Percentiles rank a stretch among this genome's conserved stretches.
Evolutionary conservation across 108 stramenopile species (phyloP).

Genomic region (Skeletonema costatum): DNA sequence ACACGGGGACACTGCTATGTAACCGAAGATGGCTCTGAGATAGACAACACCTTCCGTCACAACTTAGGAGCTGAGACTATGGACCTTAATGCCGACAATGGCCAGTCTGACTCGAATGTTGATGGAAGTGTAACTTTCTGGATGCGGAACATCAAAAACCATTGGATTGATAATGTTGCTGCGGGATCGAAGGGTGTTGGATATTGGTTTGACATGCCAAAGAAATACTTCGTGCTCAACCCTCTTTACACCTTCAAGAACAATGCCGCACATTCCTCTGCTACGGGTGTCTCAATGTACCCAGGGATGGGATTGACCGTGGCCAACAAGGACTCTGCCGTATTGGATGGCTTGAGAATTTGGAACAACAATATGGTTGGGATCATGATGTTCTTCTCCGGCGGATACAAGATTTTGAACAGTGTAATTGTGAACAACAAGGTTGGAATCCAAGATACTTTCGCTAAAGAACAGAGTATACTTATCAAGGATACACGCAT

Average conservation of each 20-base stretch:
- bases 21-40: slow-evolving; percentile 31
- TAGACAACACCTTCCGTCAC: slow-evolving; percentile 30
- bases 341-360: neutral
- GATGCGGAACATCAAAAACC: slow-evolving; percentile 2
- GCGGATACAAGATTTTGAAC: slow-evolving; percentile 2
- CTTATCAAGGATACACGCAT: neutral
- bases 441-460: neutral
- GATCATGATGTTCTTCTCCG: neutral
- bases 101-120: slow-evolving; percentile 1
- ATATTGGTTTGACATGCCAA: too few species aligned
- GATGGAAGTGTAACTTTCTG: neutral
- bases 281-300: neutral
- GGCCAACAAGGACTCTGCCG: slow-evolving; percentile 1
- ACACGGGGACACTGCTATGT: slow-evolving; percentile 44
- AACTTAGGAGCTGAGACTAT: slow-evolving; percentile 33
- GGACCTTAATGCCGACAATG: neutral
- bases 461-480: neutral
- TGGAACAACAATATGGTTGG: slow-evolving; percentile 5
- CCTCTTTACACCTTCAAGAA: neutral
- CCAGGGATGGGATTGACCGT: slow-evolving; percentile 7
- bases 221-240: too few species aligned
- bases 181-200: neutral
- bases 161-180: slow-evolving; percentile 1
- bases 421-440: neutral
- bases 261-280: neutral